These are phyloP conservation scores for Magnolia sinica DNA, from an alignment of 164 flowering plant genomes.

Conservation along the genomic window DNA sequence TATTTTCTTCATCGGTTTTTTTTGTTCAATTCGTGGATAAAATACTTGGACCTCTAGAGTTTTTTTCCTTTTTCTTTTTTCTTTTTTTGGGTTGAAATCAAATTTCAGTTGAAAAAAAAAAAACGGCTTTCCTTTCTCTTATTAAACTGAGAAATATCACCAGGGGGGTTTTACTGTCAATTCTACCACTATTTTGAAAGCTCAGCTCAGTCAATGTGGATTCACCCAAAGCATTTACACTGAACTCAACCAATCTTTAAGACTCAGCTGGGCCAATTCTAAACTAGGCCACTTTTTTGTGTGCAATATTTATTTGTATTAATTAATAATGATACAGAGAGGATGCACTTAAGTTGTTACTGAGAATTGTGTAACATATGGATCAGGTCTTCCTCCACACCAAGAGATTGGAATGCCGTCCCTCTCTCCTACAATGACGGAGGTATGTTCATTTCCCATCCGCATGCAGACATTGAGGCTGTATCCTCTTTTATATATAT, in stretches of 20 bases:
- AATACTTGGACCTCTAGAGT: too few relatives aligned
- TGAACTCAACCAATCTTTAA: too few relatives aligned
- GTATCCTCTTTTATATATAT: background rate
- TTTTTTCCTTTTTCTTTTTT: too few relatives aligned
- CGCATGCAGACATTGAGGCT: background rate
- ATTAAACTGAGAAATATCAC: too few relatives aligned
- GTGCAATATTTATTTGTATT: background rate
- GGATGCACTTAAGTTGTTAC: background rate
- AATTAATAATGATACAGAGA: background rate
- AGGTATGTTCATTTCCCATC: constrained; percentile 36
- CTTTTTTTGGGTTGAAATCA: too few relatives aligned
- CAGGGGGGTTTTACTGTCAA: too few relatives aligned
- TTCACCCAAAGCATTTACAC: background rate
- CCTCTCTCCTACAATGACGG: constrained; percentile 97
- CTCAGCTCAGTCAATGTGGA: background rate
- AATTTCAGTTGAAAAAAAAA: too few relatives aligned
- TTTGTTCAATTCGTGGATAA: too few relatives aligned
- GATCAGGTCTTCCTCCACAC: constrained; percentile 87
- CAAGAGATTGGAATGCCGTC: constrained; percentile 99
- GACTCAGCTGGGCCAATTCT: background rate
- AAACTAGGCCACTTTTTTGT: background rate
- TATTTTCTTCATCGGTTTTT: too few relatives aligned
- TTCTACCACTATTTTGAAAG: background rate
- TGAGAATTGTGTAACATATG: constrained; percentile 5
- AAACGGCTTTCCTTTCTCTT: too few relatives aligned